Evolutionary conservation across 352 stramenopile genomes (phyloP), one percentile per base, ranked within the genome.

Genomic region (Blastocystis sp.): DNA sequence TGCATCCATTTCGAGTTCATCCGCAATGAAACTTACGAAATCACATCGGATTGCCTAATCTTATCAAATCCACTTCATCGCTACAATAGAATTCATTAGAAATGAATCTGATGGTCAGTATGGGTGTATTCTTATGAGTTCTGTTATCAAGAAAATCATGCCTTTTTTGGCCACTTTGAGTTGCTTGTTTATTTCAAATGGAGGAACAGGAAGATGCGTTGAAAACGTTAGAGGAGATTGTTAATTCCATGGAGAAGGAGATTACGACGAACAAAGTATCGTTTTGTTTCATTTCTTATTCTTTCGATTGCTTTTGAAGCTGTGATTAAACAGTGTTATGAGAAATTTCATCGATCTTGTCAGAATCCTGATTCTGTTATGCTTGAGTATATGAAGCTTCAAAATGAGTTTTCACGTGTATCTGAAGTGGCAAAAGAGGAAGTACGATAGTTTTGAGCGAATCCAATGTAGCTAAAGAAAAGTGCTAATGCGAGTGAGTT

Each of bases 361-460:
- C 71, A 83, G 51, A 83, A 83, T 59, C 71, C 71, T 42, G 71
- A 83, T 66, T 83, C 71, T 12, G 54, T 83, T 7, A 59, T 29
- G 19, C 24, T 67, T 6, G 71, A 83, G 71, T 66, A 65, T 42
- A 46, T 21, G 14, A 83, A 66, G 39, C 49, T 83, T 6, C 46
- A 66, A 49, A 59, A 83, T 27, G 71, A 83, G 12, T 83, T 83
- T 63, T 21, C 56, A 49, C 49, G 71, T 29, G 58, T 83, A 11
- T 83, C 71, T 0, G 21, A 29, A n/a, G 51, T 65, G 19, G 42
- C 58, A 66, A 49, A 65, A 24, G 71, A 83, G 35, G 71, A 83
- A 0, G 71, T 67, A 42, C 2, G 2, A 39, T 39, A 29, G 1
- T 12, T 63, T 59, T 5, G 11, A 43, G 19, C n/a, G 1, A 16